Evolutionary conservation across 805 yeast genomes (phyloP).

Genomic region (Hanseniaspora singularis): DNA sequence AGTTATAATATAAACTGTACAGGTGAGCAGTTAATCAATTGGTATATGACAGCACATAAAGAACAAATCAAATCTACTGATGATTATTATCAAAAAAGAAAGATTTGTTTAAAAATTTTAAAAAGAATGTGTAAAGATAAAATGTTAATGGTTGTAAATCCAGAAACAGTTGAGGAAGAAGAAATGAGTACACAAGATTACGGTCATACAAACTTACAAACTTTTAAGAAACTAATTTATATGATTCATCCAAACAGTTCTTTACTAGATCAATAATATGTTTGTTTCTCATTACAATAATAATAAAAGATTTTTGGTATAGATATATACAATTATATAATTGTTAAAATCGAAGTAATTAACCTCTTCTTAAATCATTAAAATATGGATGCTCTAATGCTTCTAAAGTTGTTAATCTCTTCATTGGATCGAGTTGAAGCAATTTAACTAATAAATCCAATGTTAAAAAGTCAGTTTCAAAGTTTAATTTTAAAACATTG

Average conservation of each 20-base stretch:
- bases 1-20: constrained; percentile 24
- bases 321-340: too few species aligned
- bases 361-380: constrained; percentile 23
- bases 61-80: constrained; percentile 55
- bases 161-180: constrained; percentile 29
- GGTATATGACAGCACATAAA: constrained; percentile 69
- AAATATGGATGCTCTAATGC: constrained; percentile 38
- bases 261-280: constrained; percentile 39
- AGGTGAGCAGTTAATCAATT: constrained; percentile 57
- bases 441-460: constrained; percentile 29
- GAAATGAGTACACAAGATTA: constrained; percentile 27
- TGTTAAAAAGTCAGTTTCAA: constrained; percentile 24
- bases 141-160: constrained; percentile 44
- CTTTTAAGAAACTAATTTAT: constrained; percentile 32
- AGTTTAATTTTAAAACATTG: constrained; percentile 24
- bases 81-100: constrained; percentile 58
- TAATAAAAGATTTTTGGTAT: not conserved
- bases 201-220: constrained; percentile 21
- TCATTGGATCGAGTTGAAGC: constrained; percentile 43
- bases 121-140: constrained; percentile 74
- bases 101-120: constrained; percentile 65
- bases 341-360: too few species aligned
- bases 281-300: not conserved
- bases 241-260: constrained; percentile 77
- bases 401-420: constrained; percentile 40